Percentiles rank a stretch among this genome's conserved stretches.
phyloP scores from a whole-genome alignment of 2,329 filamentous ascomycete genomes.

The Fusarium secorum region DNA sequence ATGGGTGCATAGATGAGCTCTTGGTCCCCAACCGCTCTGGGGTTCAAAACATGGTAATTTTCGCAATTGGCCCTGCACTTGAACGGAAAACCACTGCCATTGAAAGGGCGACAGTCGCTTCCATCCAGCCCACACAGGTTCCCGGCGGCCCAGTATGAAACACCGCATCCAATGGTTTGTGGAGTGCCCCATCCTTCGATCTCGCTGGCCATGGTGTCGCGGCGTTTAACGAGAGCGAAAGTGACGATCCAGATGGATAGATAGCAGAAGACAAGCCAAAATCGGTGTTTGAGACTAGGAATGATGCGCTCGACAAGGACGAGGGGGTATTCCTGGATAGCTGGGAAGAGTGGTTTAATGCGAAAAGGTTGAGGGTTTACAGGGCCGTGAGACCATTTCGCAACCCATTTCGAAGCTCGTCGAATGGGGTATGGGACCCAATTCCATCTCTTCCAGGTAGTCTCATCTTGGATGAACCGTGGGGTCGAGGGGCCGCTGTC shows the following conservation, averaged over 20 bases:
- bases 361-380: constrained; percentile 55
- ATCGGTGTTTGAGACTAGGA: constrained; percentile 65
- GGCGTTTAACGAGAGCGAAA: constrained; percentile 73
- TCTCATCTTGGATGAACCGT: constrained; percentile 66
- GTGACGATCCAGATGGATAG: constrained; percentile 73
- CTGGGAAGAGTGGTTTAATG: constrained; percentile 69
- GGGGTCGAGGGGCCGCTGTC: constrained; percentile 58
- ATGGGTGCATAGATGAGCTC: constrained; percentile 70
- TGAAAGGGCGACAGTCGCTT: constrained; percentile 77
- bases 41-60: constrained; percentile 71
- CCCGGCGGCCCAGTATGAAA: constrained; percentile 73
- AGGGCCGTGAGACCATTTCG: constrained; percentile 65
- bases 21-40: constrained; percentile 76
- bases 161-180: constrained; percentile 70
- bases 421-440: constrained; percentile 67
- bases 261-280: constrained; percentile 66
- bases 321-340: constrained; percentile 72
- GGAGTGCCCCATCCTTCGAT: constrained; percentile 74
- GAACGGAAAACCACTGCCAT: constrained; percentile 74
- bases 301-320: constrained; percentile 68
- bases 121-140: constrained; percentile 80
- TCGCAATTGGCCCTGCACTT: constrained; percentile 77
- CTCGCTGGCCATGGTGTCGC: constrained; percentile 65
- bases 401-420: constrained; percentile 52
- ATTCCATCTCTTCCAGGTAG: constrained; percentile 56